Conservation (phyloP, 2,329 filamentous ascomycete species). For the Grosmannia serpens region DNA sequence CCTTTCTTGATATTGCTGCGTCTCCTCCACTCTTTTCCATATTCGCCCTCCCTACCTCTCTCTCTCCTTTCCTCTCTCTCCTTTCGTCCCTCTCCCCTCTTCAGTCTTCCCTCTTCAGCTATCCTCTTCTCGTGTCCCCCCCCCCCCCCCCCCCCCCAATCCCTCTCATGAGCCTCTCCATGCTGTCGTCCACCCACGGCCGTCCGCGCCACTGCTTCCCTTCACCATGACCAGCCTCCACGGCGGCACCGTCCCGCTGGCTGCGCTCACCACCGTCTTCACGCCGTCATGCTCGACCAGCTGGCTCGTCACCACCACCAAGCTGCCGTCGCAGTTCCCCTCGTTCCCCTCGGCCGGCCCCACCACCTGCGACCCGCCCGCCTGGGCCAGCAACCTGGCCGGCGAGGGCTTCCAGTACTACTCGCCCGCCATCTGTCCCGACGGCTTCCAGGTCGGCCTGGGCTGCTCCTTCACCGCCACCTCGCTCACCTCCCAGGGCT, state of each 20-base stretch:
- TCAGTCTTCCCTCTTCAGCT: background rate
- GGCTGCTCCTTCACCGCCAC: slow-evolving; percentile 15
- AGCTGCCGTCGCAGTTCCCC: slow-evolving; percentile 28
- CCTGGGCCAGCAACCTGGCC: slow-evolving; percentile 23
- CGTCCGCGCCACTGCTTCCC: background rate
- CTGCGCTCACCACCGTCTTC: slow-evolving; percentile 29
- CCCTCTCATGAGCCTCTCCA: background rate
- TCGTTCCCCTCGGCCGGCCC: slow-evolving; percentile 18
- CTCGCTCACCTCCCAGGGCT: slow-evolving; percentile 8
- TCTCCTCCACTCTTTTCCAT: background rate
- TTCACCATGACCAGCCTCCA: slow-evolving; percentile 12
- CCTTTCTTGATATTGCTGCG: too few relatives aligned
- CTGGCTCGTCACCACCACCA: slow-evolving; percentile 28
- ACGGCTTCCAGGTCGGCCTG: slow-evolving; percentile 23
- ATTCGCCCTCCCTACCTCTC: background rate
- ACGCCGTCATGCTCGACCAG: slow-evolving; percentile 25
- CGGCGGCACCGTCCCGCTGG: slow-evolving; percentile 20
- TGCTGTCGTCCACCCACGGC: background rate
- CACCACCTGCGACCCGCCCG: slow-evolving; percentile 19
- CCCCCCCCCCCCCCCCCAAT: too few relatives aligned
- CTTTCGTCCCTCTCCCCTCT: background rate
- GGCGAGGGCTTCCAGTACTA: slow-evolving; percentile 26
- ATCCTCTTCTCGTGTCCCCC: background rate
- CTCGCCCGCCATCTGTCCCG: slow-evolving; percentile 28
- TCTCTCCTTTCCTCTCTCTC: background rate